Evolutionary conservation across 805 yeast genomes (phyloP), one percentile per base, ranked within the genome.

Genomic region (Wickerhamiella qilinensis): DNA sequence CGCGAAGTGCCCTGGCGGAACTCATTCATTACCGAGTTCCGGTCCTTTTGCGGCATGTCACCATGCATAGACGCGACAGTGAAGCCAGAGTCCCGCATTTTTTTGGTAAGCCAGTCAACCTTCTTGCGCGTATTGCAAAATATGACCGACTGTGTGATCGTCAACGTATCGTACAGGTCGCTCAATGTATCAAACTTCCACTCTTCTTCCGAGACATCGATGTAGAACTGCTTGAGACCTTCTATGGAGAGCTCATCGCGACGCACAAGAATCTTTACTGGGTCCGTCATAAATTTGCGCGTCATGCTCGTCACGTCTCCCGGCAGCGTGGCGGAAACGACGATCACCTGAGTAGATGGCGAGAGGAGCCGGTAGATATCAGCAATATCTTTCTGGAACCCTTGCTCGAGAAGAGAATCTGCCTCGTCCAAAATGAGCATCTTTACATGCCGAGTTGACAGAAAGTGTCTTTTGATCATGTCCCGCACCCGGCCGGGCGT

Each of bases 11-110:
- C 98, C 43, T 79, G 68, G 61, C 98, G 72, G 74, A 91, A 91
- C 61, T 86, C 96, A 59, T 75, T 75, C 98, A 91, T 91, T 52
- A 91, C 82, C 52, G 73, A 66, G 62, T 91, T 96, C 64, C 98
- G 73, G 59, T 88, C 94, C 53, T 77, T 78, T 65, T 91, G 98
- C 53, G 82, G 75, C 82, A 91, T 77, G 57, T 91, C 98, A 34
- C 95, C 94, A 65, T 91, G 97, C 80, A 91, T 91, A 36, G 96
- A 76, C 36, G 81, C 81, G 38, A 91, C 95, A 28, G 95, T 82
- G 69, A 88, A 91, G 61, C 82, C 78, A 41, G 79, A 73, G 46
- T 69, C 75, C 39, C 71, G 72, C 70, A 88, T 74, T 59, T 81
- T 77, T 40, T 73, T 79, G 39, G 93, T 69, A 41, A 91, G 71